Evolutionary conservation across 371 early-diverging fungal genomes (phyloP), one percentile per base, ranked within the genome.

Genomic region (Syncephalastrum contaminatum): DNA sequence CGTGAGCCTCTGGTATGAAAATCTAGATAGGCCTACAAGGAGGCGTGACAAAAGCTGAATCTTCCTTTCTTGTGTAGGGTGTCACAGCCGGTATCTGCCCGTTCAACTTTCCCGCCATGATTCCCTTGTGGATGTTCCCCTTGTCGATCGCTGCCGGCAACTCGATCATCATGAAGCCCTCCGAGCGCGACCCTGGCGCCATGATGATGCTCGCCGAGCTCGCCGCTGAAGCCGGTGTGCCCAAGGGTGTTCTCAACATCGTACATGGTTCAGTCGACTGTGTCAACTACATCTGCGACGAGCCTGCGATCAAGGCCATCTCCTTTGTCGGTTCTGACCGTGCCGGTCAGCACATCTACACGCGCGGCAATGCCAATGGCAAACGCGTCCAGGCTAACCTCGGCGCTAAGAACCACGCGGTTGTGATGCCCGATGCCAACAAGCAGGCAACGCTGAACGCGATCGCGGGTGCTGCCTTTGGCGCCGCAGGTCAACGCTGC

Each of bases 331-430:
- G 98, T 51, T 86, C 89, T 49, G 96, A 96, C 71, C 77, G 74
- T 47, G 97, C 95, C 30, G 82, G 82, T 40, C 64, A 83, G 41
- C 86, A 95, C 75, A 97, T 98, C 48, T 90, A 93, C 67, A 85
- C 84, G 20, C 90, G 96, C 52, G 93, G 94, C 12, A 89, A 89
- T 53, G 81, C 78, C 59, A 90, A 93, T 61, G 97, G 97, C 67
- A 97, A 98, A 81, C 89, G 98, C 57, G 97, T 96, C 43, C 96
- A 96, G 79, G 93, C 96, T 47, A 96, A 96, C 77, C 69, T 95
- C 69, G 97, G 96, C 18, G 97, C 98, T 66, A 98, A 97, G 86
- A 98, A 98, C 83, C 98, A 98, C 68, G 96, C 95, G 52, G 91
- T 98, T 20, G 82, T 97, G 41, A 70, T 97, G 75, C 91, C 95